Evolutionary conservation across 805 yeast genomes (phyloP).

Genomic region (Blastobotrys americana): DNA sequence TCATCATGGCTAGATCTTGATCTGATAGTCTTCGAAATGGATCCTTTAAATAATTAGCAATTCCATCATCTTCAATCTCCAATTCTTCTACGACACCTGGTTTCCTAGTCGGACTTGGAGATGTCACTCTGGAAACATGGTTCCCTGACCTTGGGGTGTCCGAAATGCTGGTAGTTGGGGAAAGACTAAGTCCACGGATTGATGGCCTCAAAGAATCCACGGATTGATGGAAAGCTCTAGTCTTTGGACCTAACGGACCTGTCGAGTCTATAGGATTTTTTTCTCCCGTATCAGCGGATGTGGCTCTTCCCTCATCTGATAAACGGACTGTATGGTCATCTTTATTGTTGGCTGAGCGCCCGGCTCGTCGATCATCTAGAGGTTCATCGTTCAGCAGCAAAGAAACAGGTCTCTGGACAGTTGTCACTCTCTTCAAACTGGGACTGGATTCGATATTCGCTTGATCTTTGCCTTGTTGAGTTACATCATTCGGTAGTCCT

Average conservation of each 20-base stretch:
- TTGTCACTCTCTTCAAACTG: not conserved
- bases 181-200: not conserved
- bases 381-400: conserved; percentile 3
- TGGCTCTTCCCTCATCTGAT: not conserved
- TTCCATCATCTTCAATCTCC: conserved; percentile 30
- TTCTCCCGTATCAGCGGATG: not conserved
- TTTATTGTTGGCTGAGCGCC: not conserved
- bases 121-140: no score
- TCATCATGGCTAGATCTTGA: not conserved
- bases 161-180: not conserved
- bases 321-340: no score
- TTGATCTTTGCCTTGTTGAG: not conserved
- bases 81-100: conserved; percentile 32
- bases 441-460: not conserved
- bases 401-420: conserved; percentile 1
- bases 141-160: no score
- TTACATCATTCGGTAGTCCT: conserved; percentile 2
- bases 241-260: not conserved
- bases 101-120: conserved; percentile 32
- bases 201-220: not conserved
- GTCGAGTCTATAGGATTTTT: not conserved
- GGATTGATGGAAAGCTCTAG: not conserved
- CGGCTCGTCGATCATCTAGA: not conserved
- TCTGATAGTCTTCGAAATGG: not conserved
- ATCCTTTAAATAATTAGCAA: not conserved